Evolutionary conservation across 352 stramenopile species (phyloP).

Genomic region (Globisporangium viniferum): DNA sequence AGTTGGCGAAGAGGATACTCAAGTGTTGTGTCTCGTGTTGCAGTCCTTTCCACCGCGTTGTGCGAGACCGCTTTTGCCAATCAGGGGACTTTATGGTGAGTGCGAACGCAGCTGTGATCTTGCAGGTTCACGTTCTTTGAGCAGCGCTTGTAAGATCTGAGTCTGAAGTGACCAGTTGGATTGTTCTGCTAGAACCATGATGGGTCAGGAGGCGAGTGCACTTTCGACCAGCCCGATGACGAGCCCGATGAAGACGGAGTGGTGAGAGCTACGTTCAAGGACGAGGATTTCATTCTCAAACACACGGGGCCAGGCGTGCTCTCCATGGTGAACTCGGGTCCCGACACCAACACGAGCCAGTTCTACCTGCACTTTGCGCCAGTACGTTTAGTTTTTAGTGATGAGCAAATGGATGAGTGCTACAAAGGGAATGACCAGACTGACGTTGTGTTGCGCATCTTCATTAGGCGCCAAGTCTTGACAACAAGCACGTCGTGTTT

Average conservation of each 20-base stretch:
- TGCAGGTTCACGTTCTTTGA: too few species aligned
- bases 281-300: slow-evolving; percentile 94
- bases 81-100: slow-evolving; percentile 88
- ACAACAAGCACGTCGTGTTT: slow-evolving; percentile 84
- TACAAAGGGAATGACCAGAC: too few species aligned
- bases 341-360: slow-evolving; percentile 94
- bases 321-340: slow-evolving; percentile 94
- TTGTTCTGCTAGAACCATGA: slow-evolving; percentile 47
- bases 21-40: neutral
- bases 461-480: slow-evolving; percentile 53
- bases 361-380: slow-evolving; percentile 91
- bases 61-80: slow-evolving; percentile 88
- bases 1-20: slow-evolving; percentile 2
- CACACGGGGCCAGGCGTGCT: slow-evolving; percentile 88
- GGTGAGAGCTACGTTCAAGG: slow-evolving; percentile 65
- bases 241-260: slow-evolving; percentile 11
- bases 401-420: too few species aligned
- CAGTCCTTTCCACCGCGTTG: slow-evolving; percentile 90
- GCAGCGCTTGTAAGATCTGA: neutral
- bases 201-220: slow-evolving; percentile 78
- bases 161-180: neutral
- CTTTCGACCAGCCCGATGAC: slow-evolving; percentile 59
- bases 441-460: neutral
- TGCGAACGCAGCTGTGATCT: neutral
- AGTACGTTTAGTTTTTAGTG: slow-evolving; percentile 21